phyloP scores from a whole-genome alignment of 805 yeast species.

The Blastobotrys attinorum region DNA sequence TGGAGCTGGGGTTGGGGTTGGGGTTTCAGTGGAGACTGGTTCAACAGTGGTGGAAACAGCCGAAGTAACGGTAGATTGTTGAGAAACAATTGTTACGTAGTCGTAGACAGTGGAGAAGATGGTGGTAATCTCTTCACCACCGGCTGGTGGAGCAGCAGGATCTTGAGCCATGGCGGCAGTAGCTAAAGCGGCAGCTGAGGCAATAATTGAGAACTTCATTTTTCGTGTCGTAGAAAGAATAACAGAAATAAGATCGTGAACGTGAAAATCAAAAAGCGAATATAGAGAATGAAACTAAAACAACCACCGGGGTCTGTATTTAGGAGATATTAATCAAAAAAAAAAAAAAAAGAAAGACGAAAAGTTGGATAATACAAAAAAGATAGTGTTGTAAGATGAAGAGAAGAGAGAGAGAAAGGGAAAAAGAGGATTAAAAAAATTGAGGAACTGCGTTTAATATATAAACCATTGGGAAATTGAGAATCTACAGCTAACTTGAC shows the following conservation, averaged over 20 bases:
- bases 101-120: constrained; percentile 17
- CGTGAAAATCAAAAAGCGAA: background rate
- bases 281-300: background rate
- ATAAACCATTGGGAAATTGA: no score
- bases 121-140: no score
- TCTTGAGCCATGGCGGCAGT: constrained; percentile 13
- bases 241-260: no score
- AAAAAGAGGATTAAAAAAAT: background rate
- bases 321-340: no score
- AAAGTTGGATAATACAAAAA: no score
- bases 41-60: constrained; percentile 12
- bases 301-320: no score
- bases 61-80: constrained; percentile 10
- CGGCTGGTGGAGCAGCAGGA: no score
- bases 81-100: no score
- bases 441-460: no score
- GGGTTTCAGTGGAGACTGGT: constrained; percentile 8
- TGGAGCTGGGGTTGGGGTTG: constrained; percentile 10
- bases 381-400: no score
- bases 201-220: constrained; percentile 13
- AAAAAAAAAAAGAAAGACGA: no score
- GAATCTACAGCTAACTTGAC: no score
- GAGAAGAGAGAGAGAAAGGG: background rate
- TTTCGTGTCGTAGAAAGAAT: background rate
- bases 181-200: constrained; percentile 6